Evolutionary conservation across 1,284 basidiomycete species (phyloP).

Genomic region (Irpex rosettiformis): DNA sequence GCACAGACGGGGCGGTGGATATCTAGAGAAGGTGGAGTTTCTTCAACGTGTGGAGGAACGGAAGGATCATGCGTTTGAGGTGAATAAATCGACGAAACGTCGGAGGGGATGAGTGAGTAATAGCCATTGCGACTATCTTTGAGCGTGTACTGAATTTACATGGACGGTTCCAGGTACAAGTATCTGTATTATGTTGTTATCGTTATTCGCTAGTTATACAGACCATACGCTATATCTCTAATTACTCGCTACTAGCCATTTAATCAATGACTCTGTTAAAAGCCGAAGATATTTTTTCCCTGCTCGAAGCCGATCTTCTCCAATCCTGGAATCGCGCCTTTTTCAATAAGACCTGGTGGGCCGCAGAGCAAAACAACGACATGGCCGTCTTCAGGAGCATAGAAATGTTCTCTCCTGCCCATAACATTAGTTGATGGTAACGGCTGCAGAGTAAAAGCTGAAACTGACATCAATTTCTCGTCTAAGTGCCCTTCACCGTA

Average conservation of each 20-base stretch:
- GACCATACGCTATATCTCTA: too few species aligned
- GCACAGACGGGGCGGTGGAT: constrained; percentile 69
- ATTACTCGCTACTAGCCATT: too few species aligned
- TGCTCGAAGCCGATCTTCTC: constrained; percentile 22
- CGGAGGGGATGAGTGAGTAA: constrained; percentile 33
- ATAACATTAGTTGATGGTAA: background rate
- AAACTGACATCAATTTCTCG: constrained; percentile 16
- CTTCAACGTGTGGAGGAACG: constrained; percentile 69
- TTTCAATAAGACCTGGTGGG: constrained; percentile 20
- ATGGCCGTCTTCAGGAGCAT: constrained; percentile 10
- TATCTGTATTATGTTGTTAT: background rate
- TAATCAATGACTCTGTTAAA: constrained; percentile 9
- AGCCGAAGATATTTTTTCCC: constrained; percentile 20
- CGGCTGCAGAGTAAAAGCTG: background rate
- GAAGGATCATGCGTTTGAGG: constrained; percentile 60
- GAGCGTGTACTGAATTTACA: background rate
- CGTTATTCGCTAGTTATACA: too few species aligned
- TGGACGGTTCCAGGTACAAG: background rate
- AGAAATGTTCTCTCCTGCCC: constrained; percentile 22
- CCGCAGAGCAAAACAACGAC: constrained; percentile 21
- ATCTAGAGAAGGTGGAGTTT: constrained; percentile 80
- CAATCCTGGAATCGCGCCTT: constrained; percentile 18
- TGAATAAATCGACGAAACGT: constrained; percentile 52
- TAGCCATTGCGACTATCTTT: background rate
- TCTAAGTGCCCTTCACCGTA: constrained; percentile 16